These are phyloP conservation scores for Leccinum pachyderme DNA, from an alignment of 1,284 basidiomycete genomes.

Conservation along the genomic window DNA sequence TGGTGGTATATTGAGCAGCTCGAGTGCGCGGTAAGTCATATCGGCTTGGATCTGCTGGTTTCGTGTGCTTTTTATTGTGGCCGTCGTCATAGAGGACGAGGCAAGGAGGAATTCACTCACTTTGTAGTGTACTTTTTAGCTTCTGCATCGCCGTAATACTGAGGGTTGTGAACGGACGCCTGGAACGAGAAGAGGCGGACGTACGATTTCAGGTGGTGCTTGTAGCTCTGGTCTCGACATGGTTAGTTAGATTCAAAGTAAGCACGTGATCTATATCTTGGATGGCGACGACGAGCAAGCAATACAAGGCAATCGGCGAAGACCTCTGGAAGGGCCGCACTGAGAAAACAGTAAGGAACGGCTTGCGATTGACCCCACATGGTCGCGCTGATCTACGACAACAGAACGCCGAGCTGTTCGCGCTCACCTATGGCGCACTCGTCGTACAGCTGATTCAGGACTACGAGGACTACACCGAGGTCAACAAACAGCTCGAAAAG, in stretches of 20 bases:
- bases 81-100: neutral
- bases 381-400: constrained; percentile 16
- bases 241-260: neutral
- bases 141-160: constrained; percentile 97
- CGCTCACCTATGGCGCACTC: constrained; percentile 94
- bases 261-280: constrained; percentile 26
- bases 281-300: constrained; percentile 73
- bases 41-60: constrained; percentile 97
- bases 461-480: constrained; percentile 95
- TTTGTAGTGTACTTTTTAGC: constrained; percentile 97
- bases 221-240: constrained; percentile 97
- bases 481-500: constrained; percentile 80
- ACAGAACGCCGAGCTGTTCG: constrained; percentile 96
- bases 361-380: neutral
- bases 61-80: constrained; percentile 62
- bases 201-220: constrained; percentile 94
- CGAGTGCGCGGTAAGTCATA: constrained; percentile 96
- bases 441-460: constrained; percentile 99
- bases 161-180: constrained; percentile 11
- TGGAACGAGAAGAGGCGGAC: constrained; percentile 13
- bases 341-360: constrained; percentile 79
- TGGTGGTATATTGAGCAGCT: constrained; percentile 82
- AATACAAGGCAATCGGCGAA: constrained; percentile 82
- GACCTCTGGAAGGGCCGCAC: constrained; percentile 89
- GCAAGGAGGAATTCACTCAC: constrained; percentile 43